Conservation (phyloP, 495 filamentous ascomycete species). For the Astrothelium macrocarpum region DNA sequence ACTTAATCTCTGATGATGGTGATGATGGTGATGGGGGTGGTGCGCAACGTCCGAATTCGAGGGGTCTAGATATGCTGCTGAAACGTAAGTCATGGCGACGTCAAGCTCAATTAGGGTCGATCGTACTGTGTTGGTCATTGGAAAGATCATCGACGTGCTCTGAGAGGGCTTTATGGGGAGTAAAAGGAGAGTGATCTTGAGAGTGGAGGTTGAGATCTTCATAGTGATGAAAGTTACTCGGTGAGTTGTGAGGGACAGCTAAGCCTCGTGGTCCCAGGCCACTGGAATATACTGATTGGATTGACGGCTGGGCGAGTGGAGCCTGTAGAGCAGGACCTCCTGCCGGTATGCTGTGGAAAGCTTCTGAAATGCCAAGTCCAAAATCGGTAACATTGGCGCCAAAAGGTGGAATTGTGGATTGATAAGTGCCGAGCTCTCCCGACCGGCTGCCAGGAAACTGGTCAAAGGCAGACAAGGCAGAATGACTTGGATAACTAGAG, state of each 20-base stretch:
- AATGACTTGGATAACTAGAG: neutral
- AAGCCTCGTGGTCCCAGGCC: neutral
- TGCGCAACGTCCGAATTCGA: neutral
- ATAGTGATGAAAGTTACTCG: neutral
- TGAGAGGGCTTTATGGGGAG: neutral
- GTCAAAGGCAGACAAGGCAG: neutral
- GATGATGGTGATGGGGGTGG: no score
- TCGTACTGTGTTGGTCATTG: neutral
- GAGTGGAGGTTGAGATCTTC: neutral
- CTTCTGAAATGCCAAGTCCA: neutral
- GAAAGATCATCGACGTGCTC: neutral
- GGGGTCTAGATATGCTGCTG: neutral
- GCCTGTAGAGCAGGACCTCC: neutral
- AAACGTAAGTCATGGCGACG: neutral
- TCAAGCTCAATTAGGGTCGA: neutral
- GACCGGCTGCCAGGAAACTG: neutral
- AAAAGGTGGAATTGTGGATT: neutral
- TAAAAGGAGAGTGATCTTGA: neutral
- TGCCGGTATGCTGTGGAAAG: neutral
- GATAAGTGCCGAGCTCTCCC: neutral
- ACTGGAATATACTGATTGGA: neutral
- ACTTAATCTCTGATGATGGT: neutral
- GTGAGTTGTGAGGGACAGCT: neutral
- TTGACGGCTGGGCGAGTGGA: neutral
- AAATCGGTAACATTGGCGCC: neutral